Evolutionary conservation across 768 basidiomycete genomes (phyloP), one percentile per base, ranked within the genome.

Genomic region (Trichaptum fuscoviolaceum): DNA sequence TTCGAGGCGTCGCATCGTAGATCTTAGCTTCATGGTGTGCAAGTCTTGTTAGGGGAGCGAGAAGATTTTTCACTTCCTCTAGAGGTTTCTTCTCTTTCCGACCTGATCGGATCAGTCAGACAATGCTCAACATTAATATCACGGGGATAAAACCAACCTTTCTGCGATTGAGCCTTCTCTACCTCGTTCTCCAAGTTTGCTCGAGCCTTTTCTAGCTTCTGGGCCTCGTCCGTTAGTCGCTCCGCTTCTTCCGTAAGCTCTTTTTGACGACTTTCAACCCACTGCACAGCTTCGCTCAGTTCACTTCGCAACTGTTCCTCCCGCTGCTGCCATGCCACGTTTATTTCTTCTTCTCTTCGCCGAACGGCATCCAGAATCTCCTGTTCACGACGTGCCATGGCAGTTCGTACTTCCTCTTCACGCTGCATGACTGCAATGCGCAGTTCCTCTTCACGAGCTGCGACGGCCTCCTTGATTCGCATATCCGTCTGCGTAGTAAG

Each of bases 61-160:
- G 80, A 25, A 89, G 74, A 69, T 90, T 91, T 77, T 88, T 89
- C 26, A 92, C 86, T 73, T 92, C 91, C 71, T 92, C 90, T 4
- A 92, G 76, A 5, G 90, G 90, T 8, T 81, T 82, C 72, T 82
- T 81, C 59, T 84, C 84, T 71, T 79, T 85, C 25, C 81, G 80
- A 60, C 78, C 85, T 81, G 67, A 69, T 71, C 35, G 30, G 35
- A 12, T 12, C 17, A 7, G n/a, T 52, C 59, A 61, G 61, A 27
- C 35, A 60, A 64, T 26, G 26, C 57, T 17, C 36, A 63, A 25
- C 34, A 36, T 59, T 26, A 23, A 10, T 23, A 5, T 8, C 35
- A 27, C 23, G 4, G 8, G 30, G 30, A 8, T n/a, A 3, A 2
- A n/a, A 1, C 52, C 20, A 15, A 34, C 23, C 57, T 65, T 25